Evolutionary conservation across 768 basidiomycete genomes (phyloP).

Genomic region (Steccherinum ochraceum): DNA sequence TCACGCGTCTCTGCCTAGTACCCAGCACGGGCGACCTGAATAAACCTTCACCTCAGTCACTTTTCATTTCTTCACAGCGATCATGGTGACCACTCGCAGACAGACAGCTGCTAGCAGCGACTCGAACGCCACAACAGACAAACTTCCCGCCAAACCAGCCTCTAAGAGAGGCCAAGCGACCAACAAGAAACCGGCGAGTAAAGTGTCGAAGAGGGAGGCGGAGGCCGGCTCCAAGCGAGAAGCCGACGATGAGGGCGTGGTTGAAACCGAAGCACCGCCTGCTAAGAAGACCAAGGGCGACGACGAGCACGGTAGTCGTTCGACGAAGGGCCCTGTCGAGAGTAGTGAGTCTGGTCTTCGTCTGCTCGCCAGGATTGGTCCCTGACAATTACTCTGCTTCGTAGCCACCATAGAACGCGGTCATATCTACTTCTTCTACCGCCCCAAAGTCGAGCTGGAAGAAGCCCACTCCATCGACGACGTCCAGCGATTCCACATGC

Average conservation of each 20-base stretch:
- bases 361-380: not conserved
- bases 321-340: conserved; percentile 15
- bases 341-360: conserved; percentile 8
- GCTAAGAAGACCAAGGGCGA: conserved; percentile 20
- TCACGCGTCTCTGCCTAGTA: too few species aligned
- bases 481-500: conserved; percentile 50
- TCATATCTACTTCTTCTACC: conserved; percentile 61
- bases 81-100: conserved; percentile 18
- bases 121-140: conserved; percentile 1
- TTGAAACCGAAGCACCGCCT: conserved; percentile 10
- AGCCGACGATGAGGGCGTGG: conserved; percentile 6
- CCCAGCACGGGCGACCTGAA: too few species aligned
- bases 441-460: conserved; percentile 47
- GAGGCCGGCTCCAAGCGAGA: conserved; percentile 16
- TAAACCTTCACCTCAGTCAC: too few species aligned
- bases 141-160: conserved; percentile 2
- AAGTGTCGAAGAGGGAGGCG: conserved; percentile 2
- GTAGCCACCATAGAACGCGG: conserved; percentile 52
- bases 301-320: not conserved
- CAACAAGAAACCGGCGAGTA: conserved; percentile 6
- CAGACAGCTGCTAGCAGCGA: conserved; percentile 6
- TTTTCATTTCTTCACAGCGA: too few species aligned
- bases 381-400: not conserved
- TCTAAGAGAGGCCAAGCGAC: not conserved
- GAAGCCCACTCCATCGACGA: conserved; percentile 52